Conservation (phyloP, 768 basidiomycete genomes). For the Rhizopogon roseolus region DNA sequence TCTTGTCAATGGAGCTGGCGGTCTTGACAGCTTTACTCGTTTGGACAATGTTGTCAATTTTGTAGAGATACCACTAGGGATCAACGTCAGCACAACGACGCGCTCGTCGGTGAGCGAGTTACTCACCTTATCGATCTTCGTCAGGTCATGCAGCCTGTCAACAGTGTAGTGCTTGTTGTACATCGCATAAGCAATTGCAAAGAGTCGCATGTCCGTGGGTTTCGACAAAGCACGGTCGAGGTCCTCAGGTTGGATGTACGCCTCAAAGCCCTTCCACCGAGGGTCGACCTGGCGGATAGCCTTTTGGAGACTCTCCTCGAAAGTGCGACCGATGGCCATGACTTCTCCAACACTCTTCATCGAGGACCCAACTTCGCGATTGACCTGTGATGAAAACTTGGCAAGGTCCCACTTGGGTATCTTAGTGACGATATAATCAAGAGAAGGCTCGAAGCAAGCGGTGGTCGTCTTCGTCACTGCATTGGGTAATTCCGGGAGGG, state of each 20-base stretch:
- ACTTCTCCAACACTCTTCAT: slow-evolving; percentile 99
- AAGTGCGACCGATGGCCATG: slow-evolving; percentile 99
- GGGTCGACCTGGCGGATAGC: slow-evolving; percentile 98
- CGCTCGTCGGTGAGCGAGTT: background rate
- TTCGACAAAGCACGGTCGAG: slow-evolving; percentile 71
- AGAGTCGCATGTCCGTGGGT: slow-evolving; percentile 94
- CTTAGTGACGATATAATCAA: slow-evolving; percentile 99
- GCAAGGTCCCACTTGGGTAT: slow-evolving; percentile 99
- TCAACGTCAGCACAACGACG: background rate
- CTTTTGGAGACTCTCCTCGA: slow-evolving; percentile 97
- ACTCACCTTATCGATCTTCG: slow-evolving; percentile 93
- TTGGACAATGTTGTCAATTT: slow-evolving; percentile 97
- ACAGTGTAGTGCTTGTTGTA: slow-evolving; percentile 89
- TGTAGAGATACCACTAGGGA: slow-evolving; percentile 91
- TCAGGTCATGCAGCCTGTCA: slow-evolving; percentile 85
- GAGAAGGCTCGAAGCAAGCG: slow-evolving; percentile 97
- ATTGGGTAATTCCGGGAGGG: slow-evolving; percentile 95
- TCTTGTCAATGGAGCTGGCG: slow-evolving; percentile 61
- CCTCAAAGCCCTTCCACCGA: slow-evolving; percentile 94
- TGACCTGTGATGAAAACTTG: slow-evolving; percentile 92
- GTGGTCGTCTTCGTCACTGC: slow-evolving; percentile 99
- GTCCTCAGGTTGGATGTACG: slow-evolving; percentile 85
- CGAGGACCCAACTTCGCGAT: slow-evolving; percentile 90
- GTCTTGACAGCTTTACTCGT: slow-evolving; percentile 73
- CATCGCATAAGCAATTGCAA: slow-evolving; percentile 98